Evolutionary conservation across 352 stramenopile genomes (phyloP), one percentile per base, ranked within the genome.

Genomic region (Phytopythium mirpurense): DNA sequence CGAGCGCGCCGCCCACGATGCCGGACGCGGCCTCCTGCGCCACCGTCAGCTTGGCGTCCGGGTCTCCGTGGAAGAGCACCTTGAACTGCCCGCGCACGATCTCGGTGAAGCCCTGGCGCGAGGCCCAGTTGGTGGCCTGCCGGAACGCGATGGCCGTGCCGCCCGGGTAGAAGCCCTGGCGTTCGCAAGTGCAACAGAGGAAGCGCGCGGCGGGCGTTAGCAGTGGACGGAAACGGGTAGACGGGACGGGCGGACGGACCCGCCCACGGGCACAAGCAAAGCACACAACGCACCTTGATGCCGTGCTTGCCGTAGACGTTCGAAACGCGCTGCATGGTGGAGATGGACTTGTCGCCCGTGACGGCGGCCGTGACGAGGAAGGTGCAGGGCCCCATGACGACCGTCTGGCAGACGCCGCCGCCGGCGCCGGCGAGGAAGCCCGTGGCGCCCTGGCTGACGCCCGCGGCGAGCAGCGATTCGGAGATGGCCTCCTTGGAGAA

Each of bases 51-150:
- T 96, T 96, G 49, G 88, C 86, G 57, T 93, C 69, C 46, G 72
- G 61, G 62, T 93, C 83, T 29, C 69, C 80, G 64, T 96, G 83
- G 65, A 95, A 86, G 10, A 85, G 16, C 6, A 90, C n/a, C 68
- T 95, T 95, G 63, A 95, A 93, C 49, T 76, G 76, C 4, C 68
- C 77, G 43, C 88, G 84, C 47, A 95, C 82, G 37, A 94, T 82
- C 68, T 96, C 88, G 7, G 88, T 96, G 51, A 96, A 96, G 12
- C 86, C 88, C 62, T 93, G 84, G 31, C 88, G 83, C 10, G 86
- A 96, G 9, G 88, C 88, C 88, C 88, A 96, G 70, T 96, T 96
- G 35, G 85, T 96, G 43, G 86, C 88, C 62, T 96, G 88, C 32
- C 88, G 86, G 66, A 96, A 96, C 21, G 87, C 86, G 38, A 96